A percentile compares a stretch with the other conserved stretches of the same genome.
These are phyloP conservation scores for Lactarius evosmus DNA, from an alignment of 768 basidiomycete genomes.

Conservation along the genomic window DNA sequence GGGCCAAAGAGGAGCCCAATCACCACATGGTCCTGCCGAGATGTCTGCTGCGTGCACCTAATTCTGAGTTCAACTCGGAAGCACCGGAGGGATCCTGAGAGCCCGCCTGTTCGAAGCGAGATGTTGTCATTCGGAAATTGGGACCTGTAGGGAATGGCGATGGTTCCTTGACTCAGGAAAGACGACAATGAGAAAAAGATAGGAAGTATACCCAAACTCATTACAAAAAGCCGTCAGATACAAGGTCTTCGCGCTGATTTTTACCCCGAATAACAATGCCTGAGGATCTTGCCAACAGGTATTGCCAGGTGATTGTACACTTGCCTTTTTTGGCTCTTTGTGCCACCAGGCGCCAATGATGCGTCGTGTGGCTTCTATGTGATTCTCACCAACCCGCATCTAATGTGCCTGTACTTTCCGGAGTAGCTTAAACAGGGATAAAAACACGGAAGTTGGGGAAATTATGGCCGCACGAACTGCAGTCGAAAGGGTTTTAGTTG, in stretches of 20 bases:
- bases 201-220: not conserved
- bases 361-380: not conserved
- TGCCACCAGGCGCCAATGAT: not conserved
- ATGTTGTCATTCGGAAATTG: not conserved
- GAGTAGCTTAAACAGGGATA: conserved; percentile 11
- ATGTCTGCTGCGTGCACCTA: not conserved
- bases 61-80: conserved; percentile 8
- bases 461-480: not conserved
- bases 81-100: conserved; percentile 6
- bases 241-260: not conserved
- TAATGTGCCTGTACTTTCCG: not conserved
- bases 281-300: not conserved
- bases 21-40: not conserved
- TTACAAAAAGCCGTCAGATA: not conserved
- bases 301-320: not conserved
- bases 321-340: conserved; percentile 3
- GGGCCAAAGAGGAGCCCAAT: not conserved
- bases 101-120: not conserved
- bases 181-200: not conserved
- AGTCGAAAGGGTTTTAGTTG: not conserved
- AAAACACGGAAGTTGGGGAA: not conserved
- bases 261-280: not conserved
- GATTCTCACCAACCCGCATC: not conserved
- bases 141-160: not conserved
- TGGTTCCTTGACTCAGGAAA: conserved; percentile 1